A percentile compares a stretch with the other conserved stretches of the same genome.
Evolutionary conservation across 2,329 filamentous ascomycete species (phyloP).

Genomic region (Epichloe glyceriae): DNA sequence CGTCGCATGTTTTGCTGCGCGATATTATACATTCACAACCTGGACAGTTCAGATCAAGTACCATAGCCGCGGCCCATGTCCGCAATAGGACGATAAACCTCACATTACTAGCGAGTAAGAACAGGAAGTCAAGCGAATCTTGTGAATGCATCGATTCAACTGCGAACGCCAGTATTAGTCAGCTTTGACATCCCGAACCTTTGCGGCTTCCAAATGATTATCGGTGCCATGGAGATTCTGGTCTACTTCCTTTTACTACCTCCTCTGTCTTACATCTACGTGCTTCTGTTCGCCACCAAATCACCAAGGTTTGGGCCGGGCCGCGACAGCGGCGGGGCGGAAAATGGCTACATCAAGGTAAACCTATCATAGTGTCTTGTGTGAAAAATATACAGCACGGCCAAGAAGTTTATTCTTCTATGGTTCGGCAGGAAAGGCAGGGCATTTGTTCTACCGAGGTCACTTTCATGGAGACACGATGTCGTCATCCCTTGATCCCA

Average conservation of each 20-base stretch:
- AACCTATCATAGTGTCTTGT: not conserved
- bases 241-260: not conserved
- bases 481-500: conserved; percentile 31
- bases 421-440: conserved; percentile 28
- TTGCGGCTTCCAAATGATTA: not conserved
- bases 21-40: not conserved
- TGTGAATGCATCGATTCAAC: not conserved
- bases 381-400: not conserved
- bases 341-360: not conserved
- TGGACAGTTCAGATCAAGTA: not conserved
- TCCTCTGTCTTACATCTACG: not conserved
- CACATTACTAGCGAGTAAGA: not conserved
- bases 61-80: not conserved
- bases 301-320: not conserved
- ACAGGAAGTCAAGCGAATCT: not conserved
- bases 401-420: not conserved
- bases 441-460: conserved; percentile 29
- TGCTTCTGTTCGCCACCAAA: not conserved
- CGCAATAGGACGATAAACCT: not conserved
- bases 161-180: not conserved
- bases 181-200: not conserved
- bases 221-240: not conserved
- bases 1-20: not conserved
- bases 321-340: not conserved
- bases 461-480: conserved; percentile 27